phyloP scores from a whole-genome alignment of 495 filamentous ascomycete species.

The Hyaloscypha variabilis region DNA sequence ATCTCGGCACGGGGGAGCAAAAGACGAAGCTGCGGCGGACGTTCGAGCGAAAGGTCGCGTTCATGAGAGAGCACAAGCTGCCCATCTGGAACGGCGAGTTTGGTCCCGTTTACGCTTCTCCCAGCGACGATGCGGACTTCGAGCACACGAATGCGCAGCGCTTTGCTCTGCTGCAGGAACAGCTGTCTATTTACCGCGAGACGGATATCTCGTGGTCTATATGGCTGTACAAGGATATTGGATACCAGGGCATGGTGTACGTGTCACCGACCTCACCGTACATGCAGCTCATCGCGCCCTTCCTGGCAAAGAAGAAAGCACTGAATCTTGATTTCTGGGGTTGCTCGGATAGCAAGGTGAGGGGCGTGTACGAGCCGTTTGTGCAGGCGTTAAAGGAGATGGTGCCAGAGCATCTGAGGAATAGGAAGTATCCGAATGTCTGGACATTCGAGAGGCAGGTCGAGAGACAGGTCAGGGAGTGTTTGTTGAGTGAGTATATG shows the following conservation, averaged over 20 bases:
- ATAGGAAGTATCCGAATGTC: constrained; percentile 42
- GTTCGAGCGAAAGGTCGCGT: constrained; percentile 59
- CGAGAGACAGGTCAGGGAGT: constrained; percentile 52
- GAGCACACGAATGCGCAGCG: constrained; percentile 51
- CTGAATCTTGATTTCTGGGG: constrained; percentile 61
- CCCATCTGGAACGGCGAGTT: constrained; percentile 72
- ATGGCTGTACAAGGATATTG: constrained; percentile 70
- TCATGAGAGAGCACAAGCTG: constrained; percentile 54
- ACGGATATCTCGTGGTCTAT: constrained; percentile 62
- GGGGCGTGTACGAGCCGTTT: too few relatives aligned
- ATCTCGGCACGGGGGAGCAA: constrained; percentile 53
- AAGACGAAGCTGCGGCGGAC: constrained; percentile 46
- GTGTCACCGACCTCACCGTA: constrained; percentile 49
- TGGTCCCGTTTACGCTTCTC: constrained; percentile 60
- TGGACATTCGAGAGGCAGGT: constrained; percentile 63
- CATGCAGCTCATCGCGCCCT: constrained; percentile 51
- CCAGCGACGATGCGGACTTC: constrained; percentile 36
- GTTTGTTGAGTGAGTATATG: constrained; percentile 54
- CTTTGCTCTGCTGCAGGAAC: constrained; percentile 56
- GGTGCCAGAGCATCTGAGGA: constrained; percentile 29
- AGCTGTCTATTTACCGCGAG: constrained; percentile 59
- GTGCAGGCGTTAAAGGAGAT: constrained; percentile 35
- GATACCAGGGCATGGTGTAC: constrained; percentile 65
- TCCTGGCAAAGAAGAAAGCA: constrained; percentile 56
- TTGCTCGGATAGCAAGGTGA: constrained; percentile 31